Evolutionary conservation across 805 yeast genomes (phyloP).

Genomic region (Saccharomyces cerevisiae): DNA sequence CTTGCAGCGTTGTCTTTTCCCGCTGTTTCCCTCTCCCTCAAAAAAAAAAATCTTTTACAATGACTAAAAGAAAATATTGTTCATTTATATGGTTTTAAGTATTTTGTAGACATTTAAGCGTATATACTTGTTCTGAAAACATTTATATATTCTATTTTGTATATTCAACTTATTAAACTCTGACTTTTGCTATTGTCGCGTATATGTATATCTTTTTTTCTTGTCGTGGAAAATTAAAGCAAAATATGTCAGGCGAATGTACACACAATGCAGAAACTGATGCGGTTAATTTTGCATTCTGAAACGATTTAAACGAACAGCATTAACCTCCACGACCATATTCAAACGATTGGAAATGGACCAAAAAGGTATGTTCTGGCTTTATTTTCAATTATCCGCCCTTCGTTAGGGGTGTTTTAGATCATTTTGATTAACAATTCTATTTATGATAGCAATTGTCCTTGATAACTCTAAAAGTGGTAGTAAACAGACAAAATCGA

Average conservation of each 20-base stretch:
- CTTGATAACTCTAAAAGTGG: neutral
- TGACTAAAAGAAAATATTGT: neutral
- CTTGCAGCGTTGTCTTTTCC: neutral
- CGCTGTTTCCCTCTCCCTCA: constrained; percentile 24
- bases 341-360: neutral
- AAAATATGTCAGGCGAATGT: neutral
- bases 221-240: neutral
- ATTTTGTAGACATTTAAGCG: neutral
- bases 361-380: neutral
- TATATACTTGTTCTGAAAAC: constrained; percentile 1
- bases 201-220: neutral
- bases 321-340: neutral
- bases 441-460: neutral
- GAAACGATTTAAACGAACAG: neutral
- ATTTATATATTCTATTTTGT: neutral
- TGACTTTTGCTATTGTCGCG: neutral
- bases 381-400: neutral
- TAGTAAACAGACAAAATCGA: neutral
- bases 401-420: neutral
- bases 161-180: neutral
- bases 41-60: neutral
- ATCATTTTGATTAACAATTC: neutral
- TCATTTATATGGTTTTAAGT: neutral
- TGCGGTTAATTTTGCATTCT: neutral
- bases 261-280: neutral